Conservation (phyloP, 1,284 basidiomycete species). For the Ganoderma boninense region DNA sequence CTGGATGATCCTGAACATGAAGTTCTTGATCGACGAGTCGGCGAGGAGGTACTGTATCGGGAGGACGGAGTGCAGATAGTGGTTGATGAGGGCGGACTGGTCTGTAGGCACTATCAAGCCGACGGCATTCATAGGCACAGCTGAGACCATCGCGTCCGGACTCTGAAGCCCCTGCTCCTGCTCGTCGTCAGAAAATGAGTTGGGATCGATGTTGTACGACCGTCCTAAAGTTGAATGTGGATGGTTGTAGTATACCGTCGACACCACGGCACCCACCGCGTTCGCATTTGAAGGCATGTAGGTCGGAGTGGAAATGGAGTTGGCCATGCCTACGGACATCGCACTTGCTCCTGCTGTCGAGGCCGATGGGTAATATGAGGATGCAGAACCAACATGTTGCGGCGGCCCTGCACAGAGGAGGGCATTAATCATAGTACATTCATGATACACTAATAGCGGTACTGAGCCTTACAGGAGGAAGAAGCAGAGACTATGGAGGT, state of each 20-base stretch:
- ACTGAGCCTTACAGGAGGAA: constrained; percentile 71
- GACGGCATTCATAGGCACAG: constrained; percentile 31
- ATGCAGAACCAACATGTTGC: constrained; percentile 39
- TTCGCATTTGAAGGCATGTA: constrained; percentile 21
- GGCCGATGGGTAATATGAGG: constrained; percentile 32
- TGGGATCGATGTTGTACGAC: constrained; percentile 36
- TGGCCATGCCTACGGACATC: constrained; percentile 28
- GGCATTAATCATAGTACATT: constrained; percentile 74
- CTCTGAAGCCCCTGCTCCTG: constrained; percentile 24
- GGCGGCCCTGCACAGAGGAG: constrained; percentile 59
- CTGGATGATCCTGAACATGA: constrained; percentile 59
- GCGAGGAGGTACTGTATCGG: constrained; percentile 74
- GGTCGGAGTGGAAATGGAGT: constrained; percentile 24
- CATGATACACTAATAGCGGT: constrained; percentile 75
- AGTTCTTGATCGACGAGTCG: constrained; percentile 49
- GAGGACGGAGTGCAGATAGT: constrained; percentile 61
- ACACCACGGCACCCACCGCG: neutral
- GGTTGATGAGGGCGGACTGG: constrained; percentile 47
- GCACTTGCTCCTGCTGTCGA: constrained; percentile 24
- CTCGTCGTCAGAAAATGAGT: constrained; percentile 37
- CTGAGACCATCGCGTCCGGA: constrained; percentile 30
- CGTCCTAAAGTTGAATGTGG: constrained; percentile 34
- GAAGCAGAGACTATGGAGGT: constrained; percentile 47
- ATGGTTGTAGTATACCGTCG: constrained; percentile 28
- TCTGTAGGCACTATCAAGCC: constrained; percentile 39